phyloP scores from a whole-genome alignment of 257 asterid genomes.

The Penstemon davidsonii region DNA sequence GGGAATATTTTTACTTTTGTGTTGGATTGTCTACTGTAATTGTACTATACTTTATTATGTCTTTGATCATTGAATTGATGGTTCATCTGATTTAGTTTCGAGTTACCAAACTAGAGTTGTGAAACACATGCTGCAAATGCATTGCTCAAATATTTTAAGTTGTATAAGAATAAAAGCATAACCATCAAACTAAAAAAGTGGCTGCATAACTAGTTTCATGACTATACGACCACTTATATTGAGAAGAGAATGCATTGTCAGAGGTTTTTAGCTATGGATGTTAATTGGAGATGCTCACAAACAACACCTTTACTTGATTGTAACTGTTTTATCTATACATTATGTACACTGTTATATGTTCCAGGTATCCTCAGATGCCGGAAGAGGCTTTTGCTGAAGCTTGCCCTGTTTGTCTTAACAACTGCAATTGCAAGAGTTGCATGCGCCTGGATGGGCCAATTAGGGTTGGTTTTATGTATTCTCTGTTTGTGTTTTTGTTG shows the following conservation, averaged over 20 bases:
- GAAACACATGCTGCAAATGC: neutral
- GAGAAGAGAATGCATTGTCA: neutral
- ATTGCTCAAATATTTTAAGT: neutral
- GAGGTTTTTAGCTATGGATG: neutral
- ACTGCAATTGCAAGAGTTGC: slow-evolving; percentile 65
- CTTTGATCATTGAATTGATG: neutral
- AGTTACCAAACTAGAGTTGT: neutral
- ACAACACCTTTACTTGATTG: neutral
- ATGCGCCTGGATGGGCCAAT: slow-evolving; percentile 45
- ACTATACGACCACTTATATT: neutral
- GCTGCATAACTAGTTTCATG: neutral
- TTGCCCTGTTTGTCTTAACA: slow-evolving; percentile 55
- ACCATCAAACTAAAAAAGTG: neutral
- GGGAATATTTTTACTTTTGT: neutral
- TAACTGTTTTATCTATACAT: neutral
- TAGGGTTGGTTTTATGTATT: slow-evolving; percentile 35
- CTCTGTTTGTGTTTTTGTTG: neutral
- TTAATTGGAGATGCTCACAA: neutral
- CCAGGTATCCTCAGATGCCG: slow-evolving; percentile 54
- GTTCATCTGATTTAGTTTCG: neutral
- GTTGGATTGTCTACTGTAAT: neutral
- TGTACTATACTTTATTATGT: neutral
- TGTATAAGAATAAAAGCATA: neutral
- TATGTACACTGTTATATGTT: neutral
- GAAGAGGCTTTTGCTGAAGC: slow-evolving; percentile 49